Base-by-base conservation (phyloP, 23 red algal genomes). In the Agarophyton chilense region DNA sequence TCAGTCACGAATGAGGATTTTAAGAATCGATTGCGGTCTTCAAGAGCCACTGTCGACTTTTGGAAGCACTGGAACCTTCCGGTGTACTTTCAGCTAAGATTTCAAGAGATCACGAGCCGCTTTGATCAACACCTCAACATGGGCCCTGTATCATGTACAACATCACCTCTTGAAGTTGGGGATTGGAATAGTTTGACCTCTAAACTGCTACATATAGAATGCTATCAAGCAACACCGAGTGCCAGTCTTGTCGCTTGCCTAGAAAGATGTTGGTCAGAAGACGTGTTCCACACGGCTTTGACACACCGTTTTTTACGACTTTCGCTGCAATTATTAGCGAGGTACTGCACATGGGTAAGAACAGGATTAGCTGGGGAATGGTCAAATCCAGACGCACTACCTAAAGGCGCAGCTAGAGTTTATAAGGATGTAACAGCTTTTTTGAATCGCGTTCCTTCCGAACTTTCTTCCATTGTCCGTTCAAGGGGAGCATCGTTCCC, bases 61-160 rank as follows among this genome's bases (percentile, higher is more conserved):
- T 89, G 79, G 86, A 56, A 53, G 56, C 87, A 89, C 10, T 95
- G 93, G 93, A 95, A 92, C 29, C 75, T 95, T 55, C 85, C 93
- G 0, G 93, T 95, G 8, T 95, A 95, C 74, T 95, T 95, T 87
- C 93, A 95, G 77, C 86, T 95, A 19, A 66, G 93, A 28, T 95
- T 95, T 75, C 93, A 95, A 57, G 85, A 95, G 72, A 83, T 95
- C 32, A 88, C 83, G 14, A 82, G 49, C 38, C 50, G 56, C 16
- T 94, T 82, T 73, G 92, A 89, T 47, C 71, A 86, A 21, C 50
- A 78, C 41, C 80, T 94, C 1, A 46, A 22, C 5, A 41, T 61
- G 21, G 81, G 91, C 21, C 91, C 91, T 28, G 80, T 73, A 24
- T 64, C 72, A 10, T 43, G 40, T 1, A 41, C 49, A 0, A 51